Evolutionary conservation across 2,329 filamentous ascomycete genomes (phyloP), one percentile per base, ranked within the genome.

Genomic region (Pezicula neosporulosa): DNA sequence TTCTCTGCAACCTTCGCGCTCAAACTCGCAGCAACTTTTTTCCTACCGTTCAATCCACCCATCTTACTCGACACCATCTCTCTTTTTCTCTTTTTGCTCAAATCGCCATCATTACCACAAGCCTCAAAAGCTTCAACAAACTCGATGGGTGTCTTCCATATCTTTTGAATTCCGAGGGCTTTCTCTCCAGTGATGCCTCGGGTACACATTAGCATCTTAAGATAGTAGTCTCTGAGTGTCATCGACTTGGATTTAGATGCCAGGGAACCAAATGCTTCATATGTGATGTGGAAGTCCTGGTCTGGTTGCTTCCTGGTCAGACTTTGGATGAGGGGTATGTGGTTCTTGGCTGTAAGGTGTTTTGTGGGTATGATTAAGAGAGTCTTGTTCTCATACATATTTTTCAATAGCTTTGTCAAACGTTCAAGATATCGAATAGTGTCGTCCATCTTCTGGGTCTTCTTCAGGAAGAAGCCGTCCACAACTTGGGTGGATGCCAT

Each of bases 181-280:
- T 88, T 89, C 60, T 92, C 88, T 3, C 86, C 87, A 1, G 86
- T 89, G 12, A 94, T 75, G 1, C 87, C 87, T 49, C 80, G 80
- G 2, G 81, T 89, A 56, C 86, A 90, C 88, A 94, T 91, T 44
- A 94, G 77, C 88, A 94, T 93, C 68, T 92, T 92, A 24, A 94
- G 71, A 59, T 82, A 93, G 0, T 92, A 68, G 60, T 94, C 89
- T 50, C 87, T 76, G 9, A 93, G 71, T 0, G 87, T 89, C 60
- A 90, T 80, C 52, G 80, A 80, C 48, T 89, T 86, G 0, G 86
- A 89, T 67, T 94, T 94, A 8, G 85, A 89, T 1, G 83, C 83
- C 42, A 93, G 70, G 1, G 83, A 83, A 0, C 85, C 82, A 64
- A 93, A 92, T 0, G 85, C 85, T 0, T 78, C 71, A 60, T 90